phyloP scores from a whole-genome alignment of 495 filamentous ascomycete genomes.

The Penicillium argentinense region DNA sequence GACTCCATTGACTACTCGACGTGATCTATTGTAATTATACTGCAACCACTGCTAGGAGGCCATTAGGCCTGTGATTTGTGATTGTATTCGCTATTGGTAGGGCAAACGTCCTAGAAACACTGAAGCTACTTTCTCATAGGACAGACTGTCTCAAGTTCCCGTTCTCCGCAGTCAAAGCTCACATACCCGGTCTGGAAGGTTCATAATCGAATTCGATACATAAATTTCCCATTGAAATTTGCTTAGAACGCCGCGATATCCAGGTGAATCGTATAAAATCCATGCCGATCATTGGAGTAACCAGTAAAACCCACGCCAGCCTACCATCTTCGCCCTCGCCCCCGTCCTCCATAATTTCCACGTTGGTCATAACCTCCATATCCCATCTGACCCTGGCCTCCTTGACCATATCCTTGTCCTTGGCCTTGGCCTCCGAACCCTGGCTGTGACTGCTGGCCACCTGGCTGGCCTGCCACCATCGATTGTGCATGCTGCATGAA shows the following conservation, averaged over 20 bases:
- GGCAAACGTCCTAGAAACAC: too few species aligned
- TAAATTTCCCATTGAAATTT: constrained; percentile 9
- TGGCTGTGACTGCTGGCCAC: constrained; percentile 41
- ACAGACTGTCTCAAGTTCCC: too few species aligned
- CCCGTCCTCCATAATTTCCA: constrained; percentile 48
- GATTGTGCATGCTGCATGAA: constrained; percentile 55
- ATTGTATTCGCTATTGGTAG: too few species aligned
- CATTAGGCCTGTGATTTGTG: too few species aligned
- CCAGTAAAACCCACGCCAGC: constrained; percentile 1
- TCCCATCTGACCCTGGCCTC: constrained; percentile 49
- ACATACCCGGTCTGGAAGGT: neutral
- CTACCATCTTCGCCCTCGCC: constrained; percentile 47
- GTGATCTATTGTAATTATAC: too few species aligned
- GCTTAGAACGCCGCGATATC: constrained; percentile 29
- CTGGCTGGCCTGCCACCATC: constrained; percentile 50
- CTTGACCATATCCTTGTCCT: constrained; percentile 43
- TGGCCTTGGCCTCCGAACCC: constrained; percentile 36
- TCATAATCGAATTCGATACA: neutral
- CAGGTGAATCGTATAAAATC: constrained; percentile 5
- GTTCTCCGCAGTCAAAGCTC: constrained; percentile 16
- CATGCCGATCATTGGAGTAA: neutral
- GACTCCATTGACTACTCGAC: too few species aligned
- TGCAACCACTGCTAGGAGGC: too few species aligned
- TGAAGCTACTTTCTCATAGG: too few species aligned
- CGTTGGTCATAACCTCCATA: constrained; percentile 51